phyloP scores from a whole-genome alignment of 2,329 filamentous ascomycete species.

The Penicillium sp. region DNA sequence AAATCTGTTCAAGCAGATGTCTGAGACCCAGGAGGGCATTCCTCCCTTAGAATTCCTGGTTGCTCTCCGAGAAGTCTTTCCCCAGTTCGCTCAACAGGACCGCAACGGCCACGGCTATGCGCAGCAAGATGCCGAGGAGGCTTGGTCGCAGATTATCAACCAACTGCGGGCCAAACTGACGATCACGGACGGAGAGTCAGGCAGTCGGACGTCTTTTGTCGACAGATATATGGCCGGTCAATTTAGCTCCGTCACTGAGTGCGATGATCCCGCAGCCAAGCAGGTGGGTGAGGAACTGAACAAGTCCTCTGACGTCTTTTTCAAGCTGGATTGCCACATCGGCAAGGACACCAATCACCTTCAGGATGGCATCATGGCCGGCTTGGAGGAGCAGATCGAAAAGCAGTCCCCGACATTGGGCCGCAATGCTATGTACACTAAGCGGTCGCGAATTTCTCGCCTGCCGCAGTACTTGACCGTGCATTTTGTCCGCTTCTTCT shows the following conservation, averaged over 20 bases:
- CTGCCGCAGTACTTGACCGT: conserved; percentile 94
- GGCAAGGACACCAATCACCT: conserved; percentile 83
- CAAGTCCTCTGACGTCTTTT: conserved; percentile 70
- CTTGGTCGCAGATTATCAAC: conserved; percentile 91
- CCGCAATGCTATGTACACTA: conserved; percentile 81
- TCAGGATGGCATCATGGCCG: conserved; percentile 80
- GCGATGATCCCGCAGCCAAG: conserved; percentile 76
- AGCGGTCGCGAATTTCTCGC: conserved; percentile 83
- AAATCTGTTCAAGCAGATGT: conserved; percentile 86
- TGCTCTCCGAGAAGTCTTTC: conserved; percentile 74
- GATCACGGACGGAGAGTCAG: conserved; percentile 54
- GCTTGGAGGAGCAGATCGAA: conserved; percentile 83
- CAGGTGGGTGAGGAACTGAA: conserved; percentile 72
- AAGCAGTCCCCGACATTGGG: conserved; percentile 79
- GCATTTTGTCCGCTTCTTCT: conserved; percentile 97
- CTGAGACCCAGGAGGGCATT: conserved; percentile 83
- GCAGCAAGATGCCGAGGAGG: conserved; percentile 98
- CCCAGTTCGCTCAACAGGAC: conserved; percentile 88
- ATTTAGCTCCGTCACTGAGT: conserved; percentile 76
- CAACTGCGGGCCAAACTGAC: conserved; percentile 78
- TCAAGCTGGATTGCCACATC: conserved; percentile 97
- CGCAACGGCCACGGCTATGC: conserved; percentile 82
- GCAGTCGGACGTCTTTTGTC: conserved; percentile 68
- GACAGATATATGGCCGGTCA: conserved; percentile 87
- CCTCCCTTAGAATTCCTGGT: conserved; percentile 80